Evolutionary conservation across 305 asterid species (phyloP), one percentile per base, ranked within the genome.

Genomic region (Petunia hybrid): DNA sequence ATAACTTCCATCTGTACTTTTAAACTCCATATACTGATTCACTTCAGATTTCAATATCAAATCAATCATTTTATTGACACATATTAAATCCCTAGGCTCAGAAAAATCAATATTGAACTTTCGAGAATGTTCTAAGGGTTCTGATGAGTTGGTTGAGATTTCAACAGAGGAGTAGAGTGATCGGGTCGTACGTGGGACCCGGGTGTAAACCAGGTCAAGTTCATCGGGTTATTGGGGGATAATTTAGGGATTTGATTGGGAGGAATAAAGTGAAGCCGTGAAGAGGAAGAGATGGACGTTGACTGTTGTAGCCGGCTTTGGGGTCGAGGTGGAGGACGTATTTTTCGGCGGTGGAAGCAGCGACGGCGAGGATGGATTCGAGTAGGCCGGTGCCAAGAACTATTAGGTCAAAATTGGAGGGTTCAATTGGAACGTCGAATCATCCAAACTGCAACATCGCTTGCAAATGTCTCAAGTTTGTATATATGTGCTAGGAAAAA

Each of bases 21-120:
- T 91, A 88, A 97, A 97, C 87, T 93, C 97, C 97, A 97, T 90
- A 84, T 90, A 93, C 88, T 89, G 95, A 86, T 88, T 89, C 73
- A 92, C 88, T 9, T 89, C 97, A 40, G 97, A 89, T 69, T 85
- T 87, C 78, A 89, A 77, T 42, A 94, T 84, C 89, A 97, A 87
- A 85, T 90, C 89, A 53, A 90, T 84, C 94, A 93, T 89, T 4
- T 90, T 67, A 85, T 93, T 98, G 4, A 92, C 89, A 76, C 97
- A 92, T 61, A 97, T 82, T 78, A 97, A 71, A 60, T 90, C 92
- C 76, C 97, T 90, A 4, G 98, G 98, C 61, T 95, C 97, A 2
- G 83, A 87, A 83, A 96, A 84, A 79, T 96, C 98, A 31, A 96
- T 73, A 84, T 70, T 84, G 79, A 93, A 93, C 80, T 86, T 92